Percentiles rank a stretch among this genome's conserved stretches.
Conservation (phyloP, 2,329 filamentous ascomycete genomes). For the Sporothrix phasma region DNA sequence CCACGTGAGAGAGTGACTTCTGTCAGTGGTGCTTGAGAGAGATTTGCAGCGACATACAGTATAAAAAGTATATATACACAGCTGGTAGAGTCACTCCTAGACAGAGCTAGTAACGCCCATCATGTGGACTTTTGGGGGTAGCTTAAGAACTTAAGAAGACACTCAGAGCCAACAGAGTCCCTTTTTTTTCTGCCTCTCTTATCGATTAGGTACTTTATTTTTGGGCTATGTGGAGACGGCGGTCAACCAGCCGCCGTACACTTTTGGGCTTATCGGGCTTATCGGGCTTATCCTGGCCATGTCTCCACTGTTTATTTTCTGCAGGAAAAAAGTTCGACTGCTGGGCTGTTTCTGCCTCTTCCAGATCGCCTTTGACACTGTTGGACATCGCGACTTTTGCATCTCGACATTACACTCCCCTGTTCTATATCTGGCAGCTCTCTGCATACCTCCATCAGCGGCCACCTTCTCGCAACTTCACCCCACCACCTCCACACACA, state of each 20-base stretch:
- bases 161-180: too few relatives aligned
- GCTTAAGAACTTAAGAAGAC: too few relatives aligned
- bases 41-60: too few relatives aligned
- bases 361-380: not conserved
- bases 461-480: not conserved
- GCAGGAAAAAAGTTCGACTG: conserved; percentile 4
- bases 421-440: not conserved
- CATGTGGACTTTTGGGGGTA: too few relatives aligned
- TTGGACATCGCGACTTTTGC: not conserved
- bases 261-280: not conserved
- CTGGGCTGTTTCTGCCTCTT: not conserved
- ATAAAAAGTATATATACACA: too few relatives aligned
- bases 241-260: too few relatives aligned
- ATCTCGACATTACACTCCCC: not conserved
- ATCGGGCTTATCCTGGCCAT: not conserved
- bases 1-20: too few relatives aligned
- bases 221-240: too few relatives aligned
- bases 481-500: not conserved
- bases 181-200: not conserved
- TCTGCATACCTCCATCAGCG: not conserved
- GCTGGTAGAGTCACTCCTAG: too few relatives aligned
- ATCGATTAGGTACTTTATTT: not conserved
- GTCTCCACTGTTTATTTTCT: conserved; percentile 8
- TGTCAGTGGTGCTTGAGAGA: too few relatives aligned
- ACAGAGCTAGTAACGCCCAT: too few relatives aligned